Base-by-base conservation (phyloP, 2,329 filamentous ascomycete genomes). In the Aspergillus japonicus region DNA sequence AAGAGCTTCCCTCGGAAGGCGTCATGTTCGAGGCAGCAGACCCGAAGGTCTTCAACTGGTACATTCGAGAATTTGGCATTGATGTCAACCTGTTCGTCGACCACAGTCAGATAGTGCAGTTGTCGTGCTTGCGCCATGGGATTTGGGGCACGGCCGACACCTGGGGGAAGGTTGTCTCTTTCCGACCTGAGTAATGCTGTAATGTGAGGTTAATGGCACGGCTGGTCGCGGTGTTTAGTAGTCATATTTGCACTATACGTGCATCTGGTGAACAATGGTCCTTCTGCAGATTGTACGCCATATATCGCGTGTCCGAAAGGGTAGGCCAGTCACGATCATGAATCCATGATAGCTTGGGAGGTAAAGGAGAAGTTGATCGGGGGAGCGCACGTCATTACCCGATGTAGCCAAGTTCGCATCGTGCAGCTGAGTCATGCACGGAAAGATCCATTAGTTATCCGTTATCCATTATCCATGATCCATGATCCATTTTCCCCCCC, bases 21-120 rank as follows among this genome's bases (percentile, higher is more conserved):
- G 80, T 85, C 58, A 85, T 85, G 83, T 85, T 85, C 65, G 82
- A 85, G 69, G 82, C 82, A 5, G 83, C 82, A 1, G 82, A 85
- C 51, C 82, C 82, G 0, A 75, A 78, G 26, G 82, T 84, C 4
- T 85, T 83, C 59, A 84, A 83, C 60, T 85, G 81, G 82, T 85
- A 83, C 64, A 76, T 85, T 50, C 73, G 82, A 16, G 81, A 85
- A 68, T 85, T 85, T 69, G 82, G 83, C 5, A 77, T 82, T 31
- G 81, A 85, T 65, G 82, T 85, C 47, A 85, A 85, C 63, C 63
- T 85, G 33, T 85, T 85, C 68, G 81, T 85, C 54, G 82, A 85
- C 63, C 81, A 85, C 67, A 83, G 81, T 42, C 82, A 85, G 74
- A 84, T 84, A 65, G 82, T 85, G 59, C 82, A 85, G 73, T 64